Evolutionary conservation across 78 protist genomes (phyloP).

Genomic region (Dictyostelium purpureum): DNA sequence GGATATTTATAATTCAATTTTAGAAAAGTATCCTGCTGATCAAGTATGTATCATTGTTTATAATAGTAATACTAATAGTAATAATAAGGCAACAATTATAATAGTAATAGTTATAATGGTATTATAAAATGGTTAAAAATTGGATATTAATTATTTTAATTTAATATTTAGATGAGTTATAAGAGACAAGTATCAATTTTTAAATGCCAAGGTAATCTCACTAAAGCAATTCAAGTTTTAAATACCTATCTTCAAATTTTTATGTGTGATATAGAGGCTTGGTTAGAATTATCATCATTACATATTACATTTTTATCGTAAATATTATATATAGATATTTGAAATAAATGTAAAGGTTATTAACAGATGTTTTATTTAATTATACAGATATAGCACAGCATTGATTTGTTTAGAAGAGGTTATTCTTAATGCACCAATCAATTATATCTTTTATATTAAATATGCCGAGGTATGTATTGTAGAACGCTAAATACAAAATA

Average conservation of each 20-base stretch:
- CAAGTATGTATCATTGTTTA: background rate
- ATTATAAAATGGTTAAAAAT: no score
- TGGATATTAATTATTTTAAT: no score
- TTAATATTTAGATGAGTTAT: constrained; percentile 9
- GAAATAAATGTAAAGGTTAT: no score
- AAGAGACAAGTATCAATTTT: constrained; percentile 63
- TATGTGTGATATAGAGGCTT: constrained; percentile 68
- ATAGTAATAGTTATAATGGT: no score
- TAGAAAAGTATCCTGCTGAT: constrained; percentile 71
- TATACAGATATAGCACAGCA: constrained; percentile 23
- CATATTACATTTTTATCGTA: constrained; percentile 6
- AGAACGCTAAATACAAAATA: background rate
- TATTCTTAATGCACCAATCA: constrained; percentile 43
- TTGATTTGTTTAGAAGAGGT: constrained; percentile 59
- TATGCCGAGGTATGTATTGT: constrained; percentile 61
- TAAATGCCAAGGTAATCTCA: constrained; percentile 9
- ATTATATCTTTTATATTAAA: constrained; percentile 43
- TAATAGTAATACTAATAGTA: no score
- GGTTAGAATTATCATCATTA: constrained; percentile 51
- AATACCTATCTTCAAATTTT: constrained; percentile 46
- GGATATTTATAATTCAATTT: background rate
- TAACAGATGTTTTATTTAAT: no score
- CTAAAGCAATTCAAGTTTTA: constrained; percentile 22
- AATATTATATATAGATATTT: no score
- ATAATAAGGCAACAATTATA: no score